Percentiles rank a stretch among this genome's conserved stretches.
phyloP scores from a whole-genome alignment of 208 protist genomes.

The Leishmania turanica region DNA sequence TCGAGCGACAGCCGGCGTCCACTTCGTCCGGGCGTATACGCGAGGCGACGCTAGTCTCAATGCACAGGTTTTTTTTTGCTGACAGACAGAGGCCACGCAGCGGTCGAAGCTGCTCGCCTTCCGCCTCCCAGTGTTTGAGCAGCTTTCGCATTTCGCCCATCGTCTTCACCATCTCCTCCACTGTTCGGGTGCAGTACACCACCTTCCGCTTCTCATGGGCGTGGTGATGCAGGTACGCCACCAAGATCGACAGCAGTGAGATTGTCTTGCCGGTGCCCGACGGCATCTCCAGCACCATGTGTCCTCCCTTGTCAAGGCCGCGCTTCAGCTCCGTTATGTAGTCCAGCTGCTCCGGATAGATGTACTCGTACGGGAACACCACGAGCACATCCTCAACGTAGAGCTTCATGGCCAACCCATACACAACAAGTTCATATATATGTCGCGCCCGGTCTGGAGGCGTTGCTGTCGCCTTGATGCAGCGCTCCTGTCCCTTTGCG shows the following conservation, averaged over 20 bases:
- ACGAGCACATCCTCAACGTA: conserved; percentile 97
- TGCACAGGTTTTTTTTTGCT: conserved; percentile 97
- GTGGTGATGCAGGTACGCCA: conserved; percentile 94
- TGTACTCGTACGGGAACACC: conserved; percentile 98
- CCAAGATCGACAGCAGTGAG: conserved; percentile 97
- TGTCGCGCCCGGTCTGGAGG: too few relatives aligned
- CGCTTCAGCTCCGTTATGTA: conserved; percentile 98
- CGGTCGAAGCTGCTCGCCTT: conserved; percentile 52
- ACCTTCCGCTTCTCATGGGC: conserved; percentile 95
- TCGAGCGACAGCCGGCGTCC: conserved; percentile 93
- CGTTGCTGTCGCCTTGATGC: not conserved
- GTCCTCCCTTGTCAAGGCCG: conserved; percentile 93
- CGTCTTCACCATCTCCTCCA: conserved; percentile 98
- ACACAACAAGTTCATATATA: not conserved
- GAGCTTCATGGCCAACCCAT: conserved; percentile 85
- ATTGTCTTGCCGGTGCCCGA: conserved; percentile 99
- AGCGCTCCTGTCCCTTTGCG: not conserved
- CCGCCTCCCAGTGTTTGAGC: conserved; percentile 70
- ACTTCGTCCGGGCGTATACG: conserved; percentile 84
- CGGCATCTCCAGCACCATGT: conserved; percentile 99
- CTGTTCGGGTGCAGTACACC: conserved; percentile 99
- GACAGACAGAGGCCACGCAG: conserved; percentile 86
- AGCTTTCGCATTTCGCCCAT: conserved; percentile 94
- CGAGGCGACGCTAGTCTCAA: conserved; percentile 87
- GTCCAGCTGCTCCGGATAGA: conserved; percentile 99